These are phyloP conservation scores for Xanthoceras sorbifolium DNA, from an alignment of 345 rosid species.

Conservation along the genomic window DNA sequence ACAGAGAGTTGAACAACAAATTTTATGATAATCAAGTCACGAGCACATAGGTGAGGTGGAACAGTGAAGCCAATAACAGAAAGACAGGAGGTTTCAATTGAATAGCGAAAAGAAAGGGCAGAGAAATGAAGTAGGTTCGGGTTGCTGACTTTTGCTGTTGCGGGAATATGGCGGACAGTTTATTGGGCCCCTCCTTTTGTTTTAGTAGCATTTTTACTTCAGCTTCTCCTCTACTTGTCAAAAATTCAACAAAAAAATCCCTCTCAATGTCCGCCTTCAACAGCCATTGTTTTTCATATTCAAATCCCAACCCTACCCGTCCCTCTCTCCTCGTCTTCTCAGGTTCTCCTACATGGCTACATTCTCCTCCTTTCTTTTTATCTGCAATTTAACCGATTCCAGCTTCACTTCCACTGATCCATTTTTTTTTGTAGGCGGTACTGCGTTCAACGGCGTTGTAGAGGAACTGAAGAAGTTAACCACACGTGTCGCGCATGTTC, in stretches of 20 bases:
- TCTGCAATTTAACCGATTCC: constrained; percentile 6
- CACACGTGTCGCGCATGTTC: constrained; percentile 83
- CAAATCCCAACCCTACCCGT: constrained; percentile 41
- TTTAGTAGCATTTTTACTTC: no score
- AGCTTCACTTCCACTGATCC: neutral
- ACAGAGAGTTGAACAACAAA: no score
- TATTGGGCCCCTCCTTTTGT: constrained; percentile 41
- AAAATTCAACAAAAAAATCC: neutral
- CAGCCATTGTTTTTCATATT: constrained; percentile 35
- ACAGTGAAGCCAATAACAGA: neutral
- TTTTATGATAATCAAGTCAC: neutral
- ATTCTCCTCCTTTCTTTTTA: neutral
- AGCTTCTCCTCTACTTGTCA: constrained; percentile 20
- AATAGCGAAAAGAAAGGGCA: neutral
- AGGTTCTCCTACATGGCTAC: constrained; percentile 42
- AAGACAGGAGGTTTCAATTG: neutral
- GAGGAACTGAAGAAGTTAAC: constrained; percentile 87
- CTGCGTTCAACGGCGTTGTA: constrained; percentile 92
- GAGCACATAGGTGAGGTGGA: neutral
- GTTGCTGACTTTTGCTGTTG: neutral
- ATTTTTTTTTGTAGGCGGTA: constrained; percentile 55
- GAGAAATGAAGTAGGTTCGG: neutral
- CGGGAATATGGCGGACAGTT: constrained; percentile 58
- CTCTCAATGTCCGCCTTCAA: constrained; percentile 30
- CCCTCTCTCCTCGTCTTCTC: constrained; percentile 95